These are phyloP conservation scores for Fusarium newnesense DNA, from an alignment of 2,329 filamentous ascomycete species.

Conservation along the genomic window DNA sequence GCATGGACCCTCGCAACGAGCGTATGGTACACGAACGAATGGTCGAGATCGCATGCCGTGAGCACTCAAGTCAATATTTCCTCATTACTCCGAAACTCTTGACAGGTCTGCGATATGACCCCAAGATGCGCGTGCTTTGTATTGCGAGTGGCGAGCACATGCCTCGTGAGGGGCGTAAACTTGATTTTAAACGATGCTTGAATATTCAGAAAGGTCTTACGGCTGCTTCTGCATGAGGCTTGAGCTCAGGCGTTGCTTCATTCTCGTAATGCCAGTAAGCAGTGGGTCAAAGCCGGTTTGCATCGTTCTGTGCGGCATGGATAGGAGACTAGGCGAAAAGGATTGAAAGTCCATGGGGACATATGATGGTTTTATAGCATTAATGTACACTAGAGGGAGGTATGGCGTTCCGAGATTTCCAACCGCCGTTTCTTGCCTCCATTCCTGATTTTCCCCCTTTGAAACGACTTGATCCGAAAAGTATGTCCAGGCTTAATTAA, in stretches of 20 bases:
- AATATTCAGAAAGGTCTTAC: conserved; percentile 54
- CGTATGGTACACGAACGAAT: conserved; percentile 98
- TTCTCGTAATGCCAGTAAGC: background rate
- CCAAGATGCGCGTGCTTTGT: conserved; percentile 91
- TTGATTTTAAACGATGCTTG: conserved; percentile 62
- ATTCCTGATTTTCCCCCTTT: background rate
- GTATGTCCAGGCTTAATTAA: background rate
- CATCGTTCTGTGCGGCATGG: background rate
- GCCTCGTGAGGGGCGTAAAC: conserved; percentile 62
- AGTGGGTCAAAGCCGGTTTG: background rate
- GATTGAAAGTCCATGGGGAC: conserved; percentile 5
- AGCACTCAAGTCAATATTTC: conserved; percentile 88
- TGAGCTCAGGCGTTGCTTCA: background rate
- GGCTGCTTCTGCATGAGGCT: conserved; percentile 44
- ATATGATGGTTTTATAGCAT: background rate
- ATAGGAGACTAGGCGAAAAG: conserved; percentile 6
- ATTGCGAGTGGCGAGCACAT: conserved; percentile 89
- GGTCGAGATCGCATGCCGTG: conserved; percentile 94
- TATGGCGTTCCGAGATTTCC: background rate
- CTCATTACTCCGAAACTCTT: conserved; percentile 97
- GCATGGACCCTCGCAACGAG: conserved; percentile 98
- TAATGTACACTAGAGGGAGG: background rate
- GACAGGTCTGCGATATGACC: conserved; percentile 84
- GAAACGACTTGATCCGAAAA: background rate
- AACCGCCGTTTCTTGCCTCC: background rate